Conservation (phyloP, 2,329 filamentous ascomycete genomes). For the Colletotrichum shisoi region DNA sequence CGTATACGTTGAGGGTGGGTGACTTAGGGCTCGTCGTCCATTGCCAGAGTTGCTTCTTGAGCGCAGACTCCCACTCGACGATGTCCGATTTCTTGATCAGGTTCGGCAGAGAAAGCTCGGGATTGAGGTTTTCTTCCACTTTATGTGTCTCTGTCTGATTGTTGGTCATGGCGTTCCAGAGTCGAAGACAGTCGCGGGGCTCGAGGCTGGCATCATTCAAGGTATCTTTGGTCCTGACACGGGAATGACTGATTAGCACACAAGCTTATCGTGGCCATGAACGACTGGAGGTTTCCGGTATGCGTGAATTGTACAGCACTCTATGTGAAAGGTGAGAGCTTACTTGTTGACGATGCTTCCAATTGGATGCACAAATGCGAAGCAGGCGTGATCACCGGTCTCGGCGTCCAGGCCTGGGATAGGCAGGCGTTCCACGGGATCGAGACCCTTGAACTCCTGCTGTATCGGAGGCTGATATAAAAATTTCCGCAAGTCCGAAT, state of each 20-base stretch:
- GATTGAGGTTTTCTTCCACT: slow-evolving; percentile 70
- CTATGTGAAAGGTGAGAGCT: slow-evolving; percentile 26
- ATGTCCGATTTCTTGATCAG: slow-evolving; percentile 72
- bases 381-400: slow-evolving; percentile 55
- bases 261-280: neutral
- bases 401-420: slow-evolving; percentile 57
- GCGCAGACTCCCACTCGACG: slow-evolving; percentile 72
- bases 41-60: slow-evolving; percentile 59
- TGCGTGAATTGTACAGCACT: too few relatives aligned
- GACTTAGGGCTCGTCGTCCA: slow-evolving; percentile 67
- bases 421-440: slow-evolving; percentile 52
- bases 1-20: slow-evolving; percentile 54
- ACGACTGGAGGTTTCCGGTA: neutral
- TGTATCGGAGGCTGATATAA: slow-evolving; percentile 61
- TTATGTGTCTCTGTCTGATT: slow-evolving; percentile 61
- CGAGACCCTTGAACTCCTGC: slow-evolving; percentile 62
- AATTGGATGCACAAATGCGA: slow-evolving; percentile 72
- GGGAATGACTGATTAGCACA: neutral
- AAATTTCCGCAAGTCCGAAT: slow-evolving; percentile 82
- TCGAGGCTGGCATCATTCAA: slow-evolving; percentile 75
- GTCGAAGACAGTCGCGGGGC: slow-evolving; percentile 71
- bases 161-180: slow-evolving; percentile 71
- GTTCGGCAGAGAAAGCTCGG: slow-evolving; percentile 57
- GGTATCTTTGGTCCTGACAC: slow-evolving; percentile 61
- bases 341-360: slow-evolving; percentile 66